These are phyloP conservation scores for Saccharomycopsis hybrid DNA, from an alignment of 1,139 yeast species.

Conservation along the genomic window DNA sequence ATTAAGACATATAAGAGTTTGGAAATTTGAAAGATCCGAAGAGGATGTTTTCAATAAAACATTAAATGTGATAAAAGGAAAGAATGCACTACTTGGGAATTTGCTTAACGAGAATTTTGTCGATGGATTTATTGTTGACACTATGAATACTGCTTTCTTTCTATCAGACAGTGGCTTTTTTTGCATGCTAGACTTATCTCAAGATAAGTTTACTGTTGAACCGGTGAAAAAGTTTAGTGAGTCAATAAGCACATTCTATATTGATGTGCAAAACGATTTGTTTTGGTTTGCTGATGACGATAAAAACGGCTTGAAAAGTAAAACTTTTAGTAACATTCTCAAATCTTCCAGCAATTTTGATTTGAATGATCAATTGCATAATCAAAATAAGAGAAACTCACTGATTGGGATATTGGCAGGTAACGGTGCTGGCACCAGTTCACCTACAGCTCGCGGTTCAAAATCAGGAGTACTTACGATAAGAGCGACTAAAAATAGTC, in stretches of 20 bases:
- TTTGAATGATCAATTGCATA: background rate
- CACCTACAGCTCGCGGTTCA: too few species aligned
- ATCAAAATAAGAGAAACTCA: background rate
- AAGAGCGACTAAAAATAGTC: background rate
- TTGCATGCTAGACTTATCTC: conserved; percentile 24
- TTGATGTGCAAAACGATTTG: background rate
- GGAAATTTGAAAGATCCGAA: conserved; percentile 39
- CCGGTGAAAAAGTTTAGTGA: background rate
- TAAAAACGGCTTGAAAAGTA: background rate
- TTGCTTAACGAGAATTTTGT: conserved; percentile 44
- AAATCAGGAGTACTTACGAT: background rate
- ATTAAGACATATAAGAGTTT: conserved; percentile 49
- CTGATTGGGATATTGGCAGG: background rate
- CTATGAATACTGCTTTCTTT: conserved; percentile 31
- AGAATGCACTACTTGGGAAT: conserved; percentile 49
- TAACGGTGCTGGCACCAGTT: background rate
- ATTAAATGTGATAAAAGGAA: conserved; percentile 42
- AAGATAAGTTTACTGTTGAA: background rate
- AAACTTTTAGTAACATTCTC: background rate
- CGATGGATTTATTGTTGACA: conserved; percentile 27
- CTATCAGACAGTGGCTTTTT: conserved; percentile 40
- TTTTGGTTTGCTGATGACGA: conserved; percentile 7
- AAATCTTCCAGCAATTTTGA: background rate
- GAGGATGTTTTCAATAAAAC: conserved; percentile 18
- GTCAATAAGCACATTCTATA: background rate